phyloP scores from a whole-genome alignment of 495 filamentous ascomycete species.

The Trypethelium eluteriae region DNA sequence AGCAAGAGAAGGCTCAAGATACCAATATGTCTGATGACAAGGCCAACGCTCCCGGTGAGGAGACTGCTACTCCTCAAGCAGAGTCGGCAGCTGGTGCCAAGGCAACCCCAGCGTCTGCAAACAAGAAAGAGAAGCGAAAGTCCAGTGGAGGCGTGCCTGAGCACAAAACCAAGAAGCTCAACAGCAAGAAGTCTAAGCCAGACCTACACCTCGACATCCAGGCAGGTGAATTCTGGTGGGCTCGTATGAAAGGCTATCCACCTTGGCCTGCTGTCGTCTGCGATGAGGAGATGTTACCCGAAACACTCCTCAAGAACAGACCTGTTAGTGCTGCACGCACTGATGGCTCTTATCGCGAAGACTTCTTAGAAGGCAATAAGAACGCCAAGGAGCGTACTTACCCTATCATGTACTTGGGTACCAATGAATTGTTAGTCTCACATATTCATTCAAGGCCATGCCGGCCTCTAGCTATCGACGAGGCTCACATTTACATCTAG shows the following conservation, averaged over 20 bases:
- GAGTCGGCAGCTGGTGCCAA: slow-evolving; percentile 17
- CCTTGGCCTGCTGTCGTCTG: slow-evolving; percentile 86
- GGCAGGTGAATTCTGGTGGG: slow-evolving; percentile 79
- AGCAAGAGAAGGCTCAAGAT: not conserved
- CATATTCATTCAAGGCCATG: not conserved
- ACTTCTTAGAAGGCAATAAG: slow-evolving; percentile 75
- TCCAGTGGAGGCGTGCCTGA: slow-evolving; percentile 57
- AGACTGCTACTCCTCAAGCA: slow-evolving; percentile 1
- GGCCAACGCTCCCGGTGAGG: not conserved
- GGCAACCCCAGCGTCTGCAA: slow-evolving; percentile 28
- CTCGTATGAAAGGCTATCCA: slow-evolving; percentile 80
- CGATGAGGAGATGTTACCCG: slow-evolving; percentile 84
- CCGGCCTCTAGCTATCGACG: not conserved
- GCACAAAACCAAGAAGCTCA: slow-evolving; percentile 70
- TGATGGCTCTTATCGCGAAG: slow-evolving; percentile 76
- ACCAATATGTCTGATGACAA: not conserved
- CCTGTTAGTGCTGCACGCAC: slow-evolving; percentile 71
- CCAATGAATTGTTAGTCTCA: slow-evolving; percentile 84
- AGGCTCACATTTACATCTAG: slow-evolving; percentile 39
- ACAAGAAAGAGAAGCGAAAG: slow-evolving; percentile 53
- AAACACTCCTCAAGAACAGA: slow-evolving; percentile 57
- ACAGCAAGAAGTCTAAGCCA: slow-evolving; percentile 70
- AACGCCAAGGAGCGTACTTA: slow-evolving; percentile 74
- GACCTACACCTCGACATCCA: slow-evolving; percentile 69
- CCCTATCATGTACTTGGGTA: slow-evolving; percentile 86